Base-by-base conservation (phyloP, 2,329 filamentous ascomycete genomes). In the Plectosphaerella plurivora region DNA sequence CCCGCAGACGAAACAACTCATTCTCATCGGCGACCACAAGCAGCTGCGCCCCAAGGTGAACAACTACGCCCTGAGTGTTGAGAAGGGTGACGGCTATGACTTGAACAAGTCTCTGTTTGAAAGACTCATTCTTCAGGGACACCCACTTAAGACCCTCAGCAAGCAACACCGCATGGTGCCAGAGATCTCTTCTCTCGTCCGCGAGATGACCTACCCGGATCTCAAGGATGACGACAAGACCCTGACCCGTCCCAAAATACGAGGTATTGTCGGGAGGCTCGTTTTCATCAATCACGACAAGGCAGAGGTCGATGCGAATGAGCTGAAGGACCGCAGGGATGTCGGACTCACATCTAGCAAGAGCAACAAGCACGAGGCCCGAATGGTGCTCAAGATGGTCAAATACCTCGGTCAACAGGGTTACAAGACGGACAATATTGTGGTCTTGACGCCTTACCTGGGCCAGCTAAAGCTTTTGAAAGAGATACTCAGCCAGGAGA, bases 21-120 rank as follows among this genome's bases (percentile, higher is more conserved):
- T 90, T 0, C 65, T 89, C 2, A 90, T 91, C 11, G 88, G 88
- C 1, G 88, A 91, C 51, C 87, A 91, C 62, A 79, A 86, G 51
- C 88, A 91, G 56, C 74, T 91, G 0, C 79, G 86, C 0, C 88
- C 87, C 0, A 88, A 89, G 58, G 73, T 82, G 51, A 80, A 78
- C 36, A 84, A 79, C 50, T 88, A 83, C 57, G 66, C 63, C 0
- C 64, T 91, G 0, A 82, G 74, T 0, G 76, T 86, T 0, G 86
- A 89, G 56, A 78, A 81, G 20, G 84, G 83, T 0, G 73, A 81
- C 7, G 86, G 86, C 0, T 90, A 79, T 57, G 77, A 90, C 53
- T 72, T 90, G 2, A 86, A 90, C 55, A 63, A 76, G 2, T 89
- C 86, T 0, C 62, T 90, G 0, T 90, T 91, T 55, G 87, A 91